A percentile compares a stretch with the other conserved stretches of the same genome.
Evolutionary conservation across 2,329 filamentous ascomycete species (phyloP).

Genomic region (Calonectria hongkongensis): DNA sequence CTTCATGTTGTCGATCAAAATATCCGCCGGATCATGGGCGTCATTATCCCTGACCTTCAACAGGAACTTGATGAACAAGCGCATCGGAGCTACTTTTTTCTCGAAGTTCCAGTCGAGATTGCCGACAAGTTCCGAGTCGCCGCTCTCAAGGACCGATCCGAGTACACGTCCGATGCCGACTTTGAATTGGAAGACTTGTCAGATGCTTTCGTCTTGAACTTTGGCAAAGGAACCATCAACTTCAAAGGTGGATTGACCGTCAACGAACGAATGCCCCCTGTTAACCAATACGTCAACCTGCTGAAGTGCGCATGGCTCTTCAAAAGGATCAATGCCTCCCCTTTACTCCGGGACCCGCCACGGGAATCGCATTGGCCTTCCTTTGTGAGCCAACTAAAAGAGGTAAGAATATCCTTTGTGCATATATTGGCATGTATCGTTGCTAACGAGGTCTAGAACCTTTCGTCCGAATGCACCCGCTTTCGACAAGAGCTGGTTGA

Average conservation of each 20-base stretch:
- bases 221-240: slow-evolving; percentile 51
- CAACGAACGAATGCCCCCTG: slow-evolving; percentile 48
- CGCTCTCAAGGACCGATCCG: slow-evolving; percentile 48
- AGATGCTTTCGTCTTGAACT: slow-evolving; percentile 58
- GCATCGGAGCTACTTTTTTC: slow-evolving; percentile 39
- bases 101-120: slow-evolving; percentile 50
- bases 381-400: slow-evolving; percentile 57
- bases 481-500: slow-evolving; percentile 55
- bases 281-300: slow-evolving; percentile 57
- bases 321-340: slow-evolving; percentile 45
- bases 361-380: slow-evolving; percentile 61
- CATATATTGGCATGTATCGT: rapidly evolving
- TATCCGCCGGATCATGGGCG: slow-evolving; percentile 51
- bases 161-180: slow-evolving; percentile 46
- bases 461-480: slow-evolving; percentile 53
- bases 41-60: slow-evolving; percentile 53
- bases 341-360: slow-evolving; percentile 36
- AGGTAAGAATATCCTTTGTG: slow-evolving; percentile 47
- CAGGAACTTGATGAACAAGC: slow-evolving; percentile 49
- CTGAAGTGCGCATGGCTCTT: slow-evolving; percentile 60
- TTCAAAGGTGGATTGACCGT: slow-evolving; percentile 55
- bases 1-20: slow-evolving; percentile 51
- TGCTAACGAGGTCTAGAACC: slow-evolving; percentile 49
- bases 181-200: slow-evolving; percentile 55
- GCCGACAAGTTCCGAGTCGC: slow-evolving; percentile 51